Evolutionary conservation across 2,329 filamentous ascomycete genomes (phyloP).

Genomic region (Fonsecaea multimorphosa): DNA sequence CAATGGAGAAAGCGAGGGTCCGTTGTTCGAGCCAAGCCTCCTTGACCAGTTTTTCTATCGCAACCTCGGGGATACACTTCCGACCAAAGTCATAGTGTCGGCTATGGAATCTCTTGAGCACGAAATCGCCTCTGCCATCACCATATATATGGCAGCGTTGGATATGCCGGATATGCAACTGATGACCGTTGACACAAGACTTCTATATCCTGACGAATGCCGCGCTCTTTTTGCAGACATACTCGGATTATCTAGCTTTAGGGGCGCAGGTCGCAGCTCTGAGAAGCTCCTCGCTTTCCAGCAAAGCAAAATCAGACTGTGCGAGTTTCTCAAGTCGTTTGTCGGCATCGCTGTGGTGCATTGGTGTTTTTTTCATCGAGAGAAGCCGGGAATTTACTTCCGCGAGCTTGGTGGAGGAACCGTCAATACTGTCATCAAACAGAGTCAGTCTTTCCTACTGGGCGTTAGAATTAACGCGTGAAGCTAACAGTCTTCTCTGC

Average conservation of each 20-base stretch:
- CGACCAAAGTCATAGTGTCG: neutral
- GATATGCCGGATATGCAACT: neutral
- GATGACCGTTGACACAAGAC: neutral
- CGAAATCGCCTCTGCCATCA: neutral
- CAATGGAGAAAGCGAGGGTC: neutral
- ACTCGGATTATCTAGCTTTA: neutral
- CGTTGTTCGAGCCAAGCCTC: neutral
- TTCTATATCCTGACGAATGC: conserved; percentile 1
- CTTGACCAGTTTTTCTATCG: neutral
- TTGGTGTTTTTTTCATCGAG: neutral
- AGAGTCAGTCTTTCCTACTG: neutral
- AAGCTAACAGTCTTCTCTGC: neutral
- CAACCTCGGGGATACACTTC: neutral
- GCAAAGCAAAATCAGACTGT: neutral
- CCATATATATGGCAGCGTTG: neutral
- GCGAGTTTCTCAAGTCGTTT: neutral
- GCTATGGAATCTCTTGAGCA: neutral
- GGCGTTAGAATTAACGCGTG: neutral
- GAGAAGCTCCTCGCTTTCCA: neutral
- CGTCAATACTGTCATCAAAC: neutral
- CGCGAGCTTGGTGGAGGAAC: neutral
- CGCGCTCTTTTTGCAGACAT: neutral
- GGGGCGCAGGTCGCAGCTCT: neutral
- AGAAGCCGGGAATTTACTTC: neutral
- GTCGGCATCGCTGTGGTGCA: neutral